phyloP scores from a whole-genome alignment of 2,329 filamentous ascomycete genomes.

The Drechslerella stenobrocha region DNA sequence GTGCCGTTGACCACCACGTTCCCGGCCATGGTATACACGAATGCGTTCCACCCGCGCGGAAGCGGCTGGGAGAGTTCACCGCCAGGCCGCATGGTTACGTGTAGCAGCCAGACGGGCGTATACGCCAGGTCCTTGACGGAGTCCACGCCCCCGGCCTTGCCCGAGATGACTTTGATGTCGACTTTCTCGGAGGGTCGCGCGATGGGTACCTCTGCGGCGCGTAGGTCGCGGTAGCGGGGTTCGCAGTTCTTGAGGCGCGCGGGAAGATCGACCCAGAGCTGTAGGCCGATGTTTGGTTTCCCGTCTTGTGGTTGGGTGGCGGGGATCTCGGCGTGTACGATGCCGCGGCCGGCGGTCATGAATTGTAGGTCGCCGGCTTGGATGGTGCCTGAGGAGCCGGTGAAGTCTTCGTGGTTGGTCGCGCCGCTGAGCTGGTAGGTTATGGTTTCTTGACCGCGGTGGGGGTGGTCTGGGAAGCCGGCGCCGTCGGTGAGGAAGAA shows the following conservation, averaged over 20 bases:
- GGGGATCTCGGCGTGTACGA: slow-evolving; percentile 96
- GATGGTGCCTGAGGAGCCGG: slow-evolving; percentile 81
- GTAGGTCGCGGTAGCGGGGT: slow-evolving; percentile 85
- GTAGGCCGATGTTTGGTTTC: slow-evolving; percentile 78
- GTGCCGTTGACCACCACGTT: slow-evolving; percentile 66
- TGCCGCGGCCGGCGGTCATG: slow-evolving; percentile 91
- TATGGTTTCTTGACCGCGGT: slow-evolving; percentile 78
- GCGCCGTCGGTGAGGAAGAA: slow-evolving; percentile 78
- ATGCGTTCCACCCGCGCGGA: slow-evolving; percentile 83
- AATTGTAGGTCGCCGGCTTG: slow-evolving; percentile 89
- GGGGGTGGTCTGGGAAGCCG: slow-evolving; percentile 85
- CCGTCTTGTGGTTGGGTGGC: slow-evolving; percentile 72
- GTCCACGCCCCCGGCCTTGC: slow-evolving; percentile 79
- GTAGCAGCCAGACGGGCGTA: slow-evolving; percentile 94
- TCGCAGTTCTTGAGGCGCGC: slow-evolving; percentile 80
- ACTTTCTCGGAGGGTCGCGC: slow-evolving; percentile 71
- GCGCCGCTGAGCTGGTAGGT: slow-evolving; percentile 85
- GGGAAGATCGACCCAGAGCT: slow-evolving; percentile 94
- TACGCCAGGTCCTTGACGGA: slow-evolving; percentile 88
- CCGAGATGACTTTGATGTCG: slow-evolving; percentile 85
- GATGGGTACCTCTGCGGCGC: slow-evolving; percentile 74
- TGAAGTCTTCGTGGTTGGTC: slow-evolving; percentile 90
- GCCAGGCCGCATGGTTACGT: slow-evolving; percentile 77
- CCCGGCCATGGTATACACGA: slow-evolving; percentile 82
- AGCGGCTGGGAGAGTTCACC: slow-evolving; percentile 74